Percentiles rank a stretch among this genome's conserved stretches.
phyloP scores from a whole-genome alignment of 306 rosid genomes.

The Prunus mume region DNA sequence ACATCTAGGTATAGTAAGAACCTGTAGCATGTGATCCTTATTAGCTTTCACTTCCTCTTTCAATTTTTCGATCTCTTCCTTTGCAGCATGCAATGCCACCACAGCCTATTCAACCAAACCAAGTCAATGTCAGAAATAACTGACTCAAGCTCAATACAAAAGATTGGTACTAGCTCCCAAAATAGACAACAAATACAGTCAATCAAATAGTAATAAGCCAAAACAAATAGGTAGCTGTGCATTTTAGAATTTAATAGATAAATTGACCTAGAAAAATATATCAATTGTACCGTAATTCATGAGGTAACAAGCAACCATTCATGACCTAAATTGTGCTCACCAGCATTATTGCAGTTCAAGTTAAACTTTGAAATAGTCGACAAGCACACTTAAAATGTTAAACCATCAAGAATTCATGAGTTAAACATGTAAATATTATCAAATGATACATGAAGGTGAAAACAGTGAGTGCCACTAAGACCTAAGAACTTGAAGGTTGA shows the following conservation, averaged over 20 bases:
- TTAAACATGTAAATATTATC: too few relatives aligned
- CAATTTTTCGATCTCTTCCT: conserved; percentile 69
- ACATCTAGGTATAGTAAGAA: conserved; percentile 20
- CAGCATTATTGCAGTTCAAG: too few relatives aligned
- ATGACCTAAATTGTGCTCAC: too few relatives aligned
- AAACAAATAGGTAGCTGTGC: background rate
- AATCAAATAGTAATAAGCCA: background rate
- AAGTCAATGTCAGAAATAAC: conserved; percentile 20
- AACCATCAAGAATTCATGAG: background rate
- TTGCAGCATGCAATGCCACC: conserved; percentile 56
- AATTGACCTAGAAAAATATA: background rate
- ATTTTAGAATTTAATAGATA: background rate
- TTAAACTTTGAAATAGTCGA: too few relatives aligned
- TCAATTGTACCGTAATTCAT: background rate
- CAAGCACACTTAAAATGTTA: background rate
- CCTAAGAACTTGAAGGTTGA: background rate
- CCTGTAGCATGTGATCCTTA: conserved; percentile 94
- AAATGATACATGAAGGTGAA: too few relatives aligned
- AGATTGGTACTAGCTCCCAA: background rate
- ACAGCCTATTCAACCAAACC: conserved; percentile 41
- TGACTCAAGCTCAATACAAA: background rate
- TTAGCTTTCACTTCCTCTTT: conserved; percentile 75
- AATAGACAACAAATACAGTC: background rate
- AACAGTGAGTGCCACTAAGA: background rate
- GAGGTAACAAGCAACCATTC: too few relatives aligned